phyloP scores from a whole-genome alignment of 73 alveolate genomes.

The Paramecium biaurelia region DNA sequence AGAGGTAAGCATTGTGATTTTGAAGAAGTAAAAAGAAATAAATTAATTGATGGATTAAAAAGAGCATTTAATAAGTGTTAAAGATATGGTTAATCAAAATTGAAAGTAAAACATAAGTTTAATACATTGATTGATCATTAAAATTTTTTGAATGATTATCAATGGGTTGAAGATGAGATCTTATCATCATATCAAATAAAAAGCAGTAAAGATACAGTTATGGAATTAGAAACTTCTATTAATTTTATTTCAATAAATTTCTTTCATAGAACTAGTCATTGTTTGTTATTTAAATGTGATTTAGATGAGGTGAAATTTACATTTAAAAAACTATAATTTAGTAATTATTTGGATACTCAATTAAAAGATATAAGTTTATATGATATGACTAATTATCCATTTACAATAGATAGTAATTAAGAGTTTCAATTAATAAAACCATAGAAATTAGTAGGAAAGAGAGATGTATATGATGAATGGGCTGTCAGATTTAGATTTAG shows the following conservation, averaged over 20 bases:
- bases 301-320: neutral
- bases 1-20: neutral
- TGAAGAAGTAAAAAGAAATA: slow-evolving; percentile 23
- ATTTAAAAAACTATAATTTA: slow-evolving; percentile 34
- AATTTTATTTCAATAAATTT: neutral
- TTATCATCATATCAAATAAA: neutral
- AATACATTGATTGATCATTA: neutral
- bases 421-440: slow-evolving; percentile 6
- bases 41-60: slow-evolving; percentile 29
- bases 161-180: slow-evolving; percentile 5
- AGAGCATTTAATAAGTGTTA: slow-evolving; percentile 4
- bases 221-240: slow-evolving; percentile 10
- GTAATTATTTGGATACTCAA: slow-evolving; percentile 44
- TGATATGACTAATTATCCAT: slow-evolving; percentile 59
- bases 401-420: slow-evolving; percentile 34
- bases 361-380: neutral
- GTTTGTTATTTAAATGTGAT: neutral
- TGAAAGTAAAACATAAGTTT: slow-evolving; percentile 30
- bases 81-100: slow-evolving; percentile 28
- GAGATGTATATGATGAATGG: slow-evolving; percentile 41
- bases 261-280: slow-evolving; percentile 58
- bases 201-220: neutral
- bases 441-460: neutral
- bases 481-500: slow-evolving; percentile 52
- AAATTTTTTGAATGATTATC: slow-evolving; percentile 33